Percentiles rank a stretch among this genome's conserved stretches.
Conservation (phyloP, 176 grass and related monocot species). For the Bothriochloa decipiens region DNA sequence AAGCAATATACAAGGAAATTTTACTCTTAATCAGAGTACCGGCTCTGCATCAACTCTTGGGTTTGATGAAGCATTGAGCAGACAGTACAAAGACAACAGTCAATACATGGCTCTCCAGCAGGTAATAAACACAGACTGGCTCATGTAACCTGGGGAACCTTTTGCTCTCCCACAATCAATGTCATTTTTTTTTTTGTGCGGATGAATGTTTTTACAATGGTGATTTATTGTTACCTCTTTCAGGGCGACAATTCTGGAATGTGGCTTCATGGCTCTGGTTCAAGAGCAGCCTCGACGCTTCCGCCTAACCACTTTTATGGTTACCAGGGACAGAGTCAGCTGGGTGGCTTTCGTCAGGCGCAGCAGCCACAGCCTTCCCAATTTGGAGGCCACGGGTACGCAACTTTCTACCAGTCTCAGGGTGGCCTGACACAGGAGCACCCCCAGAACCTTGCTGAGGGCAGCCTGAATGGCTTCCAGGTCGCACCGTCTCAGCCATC, state of each 20-base stretch:
- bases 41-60: slow-evolving; percentile 67
- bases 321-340: slow-evolving; percentile 84
- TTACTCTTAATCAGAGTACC: slow-evolving; percentile 64
- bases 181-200: neutral
- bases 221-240: slow-evolving; percentile 18
- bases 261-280: slow-evolving; percentile 87
- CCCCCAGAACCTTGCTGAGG: slow-evolving; percentile 64
- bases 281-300: slow-evolving; percentile 72
- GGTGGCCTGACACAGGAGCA: slow-evolving; percentile 68
- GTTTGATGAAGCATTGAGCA: slow-evolving; percentile 80
- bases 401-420: slow-evolving; percentile 74
- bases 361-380: slow-evolving; percentile 74
- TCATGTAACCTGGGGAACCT: slow-evolving; percentile 9
- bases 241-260: slow-evolving; percentile 84
- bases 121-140: slow-evolving; percentile 42
- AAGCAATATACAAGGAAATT: slow-evolving; percentile 69
- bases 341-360: slow-evolving; percentile 66
- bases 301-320: slow-evolving; percentile 67
- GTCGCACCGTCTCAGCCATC: slow-evolving; percentile 45
- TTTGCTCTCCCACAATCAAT: neutral
- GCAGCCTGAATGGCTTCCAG: slow-evolving; percentile 67
- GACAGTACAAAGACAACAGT: slow-evolving; percentile 81
- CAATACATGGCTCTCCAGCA: slow-evolving; percentile 93
- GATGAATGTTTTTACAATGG: slow-evolving; percentile 1
- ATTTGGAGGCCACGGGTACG: slow-evolving; percentile 72